Conservation (phyloP, 768 basidiomycete species). For the Sistotremastrum niveocremeum region DNA sequence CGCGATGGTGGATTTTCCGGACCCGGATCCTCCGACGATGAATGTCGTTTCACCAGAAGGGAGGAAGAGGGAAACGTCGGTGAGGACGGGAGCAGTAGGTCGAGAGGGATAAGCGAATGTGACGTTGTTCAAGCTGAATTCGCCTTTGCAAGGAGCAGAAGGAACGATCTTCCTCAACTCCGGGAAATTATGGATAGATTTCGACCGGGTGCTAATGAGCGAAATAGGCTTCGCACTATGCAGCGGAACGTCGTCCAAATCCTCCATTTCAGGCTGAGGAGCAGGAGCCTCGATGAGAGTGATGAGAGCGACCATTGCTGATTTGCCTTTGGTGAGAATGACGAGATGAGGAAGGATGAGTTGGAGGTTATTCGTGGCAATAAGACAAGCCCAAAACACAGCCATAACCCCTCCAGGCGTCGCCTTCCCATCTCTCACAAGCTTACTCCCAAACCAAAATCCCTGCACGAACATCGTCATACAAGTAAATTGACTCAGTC, state of each 20-base stretch:
- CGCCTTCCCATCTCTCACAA: conserved; percentile 67
- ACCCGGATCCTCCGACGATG: conserved; percentile 68
- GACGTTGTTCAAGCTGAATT: conserved; percentile 46
- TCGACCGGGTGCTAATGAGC: neutral
- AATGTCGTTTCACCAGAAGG: conserved; percentile 65
- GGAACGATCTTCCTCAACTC: conserved; percentile 56
- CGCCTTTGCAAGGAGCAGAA: conserved; percentile 40
- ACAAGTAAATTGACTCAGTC: conserved; percentile 64
- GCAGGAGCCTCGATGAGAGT: conserved; percentile 36
- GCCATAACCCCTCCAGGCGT: conserved; percentile 75
- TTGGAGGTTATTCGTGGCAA: conserved; percentile 79
- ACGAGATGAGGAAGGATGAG: conserved; percentile 77
- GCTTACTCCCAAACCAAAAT: conserved; percentile 89
- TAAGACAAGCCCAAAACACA: conserved; percentile 96
- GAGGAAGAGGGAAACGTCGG: conserved; percentile 49
- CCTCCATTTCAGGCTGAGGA: conserved; percentile 6
- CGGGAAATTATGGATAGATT: neutral
- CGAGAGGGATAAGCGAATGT: conserved; percentile 66
- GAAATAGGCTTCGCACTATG: neutral
- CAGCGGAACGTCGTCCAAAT: neutral
- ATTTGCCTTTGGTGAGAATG: conserved; percentile 68
- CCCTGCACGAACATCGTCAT: conserved; percentile 93
- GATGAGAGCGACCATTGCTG: conserved; percentile 57
- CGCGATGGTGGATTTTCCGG: conserved; percentile 63
- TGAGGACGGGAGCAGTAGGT: conserved; percentile 43